phyloP scores from a whole-genome alignment of 2,329 filamentous ascomycete genomes.

The Emericellopsis cladophorae region DNA sequence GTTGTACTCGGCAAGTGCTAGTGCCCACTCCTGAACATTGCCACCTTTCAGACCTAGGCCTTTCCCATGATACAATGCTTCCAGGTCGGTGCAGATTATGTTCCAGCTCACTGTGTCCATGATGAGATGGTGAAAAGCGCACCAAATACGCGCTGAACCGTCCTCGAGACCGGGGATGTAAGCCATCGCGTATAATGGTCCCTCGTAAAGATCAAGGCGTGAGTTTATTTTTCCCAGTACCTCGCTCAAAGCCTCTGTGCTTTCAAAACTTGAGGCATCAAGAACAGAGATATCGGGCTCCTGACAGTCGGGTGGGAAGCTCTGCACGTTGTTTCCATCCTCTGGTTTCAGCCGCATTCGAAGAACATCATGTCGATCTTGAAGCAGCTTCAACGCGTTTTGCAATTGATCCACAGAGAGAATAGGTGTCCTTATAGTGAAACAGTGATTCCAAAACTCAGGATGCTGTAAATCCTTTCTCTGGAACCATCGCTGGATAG shows the following conservation, averaged over 20 bases:
- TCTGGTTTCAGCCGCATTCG: background rate
- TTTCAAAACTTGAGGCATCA: background rate
- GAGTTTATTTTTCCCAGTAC: background rate
- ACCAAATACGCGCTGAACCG: background rate
- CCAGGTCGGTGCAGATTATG: slow-evolving; percentile 1
- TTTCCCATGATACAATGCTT: background rate
- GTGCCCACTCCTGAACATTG: slow-evolving; percentile 1
- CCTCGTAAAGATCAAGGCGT: background rate
- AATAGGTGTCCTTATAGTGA: background rate
- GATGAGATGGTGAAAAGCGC: background rate
- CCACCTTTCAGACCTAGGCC: background rate
- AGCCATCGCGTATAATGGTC: background rate
- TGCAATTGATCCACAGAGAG: background rate
- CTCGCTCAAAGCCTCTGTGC: background rate
- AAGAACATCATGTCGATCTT: background rate
- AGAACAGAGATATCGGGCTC: background rate
- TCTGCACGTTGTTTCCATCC: background rate
- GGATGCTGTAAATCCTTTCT: background rate
- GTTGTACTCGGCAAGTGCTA: background rate
- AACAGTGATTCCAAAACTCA: background rate
- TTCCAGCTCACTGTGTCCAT: slow-evolving; percentile 1
- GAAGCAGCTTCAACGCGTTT: background rate
- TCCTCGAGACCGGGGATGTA: background rate
- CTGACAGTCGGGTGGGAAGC: background rate
- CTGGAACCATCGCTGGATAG: background rate